A percentile compares a stretch with the other conserved stretches of the same genome.
phyloP scores from a whole-genome alignment of 2,329 filamentous ascomycete genomes.

The Ceratocystiopsis sp. region DNA sequence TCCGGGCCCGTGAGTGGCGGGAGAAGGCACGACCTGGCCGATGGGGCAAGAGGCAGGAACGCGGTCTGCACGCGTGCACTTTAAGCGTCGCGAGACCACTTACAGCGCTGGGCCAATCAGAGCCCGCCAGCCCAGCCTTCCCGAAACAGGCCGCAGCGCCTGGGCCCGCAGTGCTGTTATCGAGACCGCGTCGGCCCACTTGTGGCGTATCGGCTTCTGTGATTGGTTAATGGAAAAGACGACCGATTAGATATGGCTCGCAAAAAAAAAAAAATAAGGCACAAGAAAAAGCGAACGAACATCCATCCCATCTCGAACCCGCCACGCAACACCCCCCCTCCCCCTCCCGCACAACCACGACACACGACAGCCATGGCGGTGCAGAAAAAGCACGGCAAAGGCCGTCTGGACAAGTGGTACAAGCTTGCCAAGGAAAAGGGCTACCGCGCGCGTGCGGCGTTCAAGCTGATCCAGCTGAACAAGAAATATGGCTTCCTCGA shows the following conservation, averaged over 20 bases:
- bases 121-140: not conserved
- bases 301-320: too few species aligned
- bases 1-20: slow-evolving; percentile 7
- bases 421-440: slow-evolving; percentile 97
- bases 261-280: slow-evolving; percentile 3
- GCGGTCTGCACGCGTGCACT: slow-evolving; percentile 7
- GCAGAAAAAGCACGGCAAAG: slow-evolving; percentile 97
- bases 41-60: slow-evolving; percentile 6
- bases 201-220: slow-evolving; percentile 1
- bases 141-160: not conserved
- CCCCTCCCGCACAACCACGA: not conserved
- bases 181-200: slow-evolving; percentile 1
- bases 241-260: not conserved
- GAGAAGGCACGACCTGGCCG: slow-evolving; percentile 7
- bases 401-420: slow-evolving; percentile 97
- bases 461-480: slow-evolving; percentile 96
- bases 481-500: slow-evolving; percentile 98
- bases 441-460: slow-evolving; percentile 85
- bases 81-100: slow-evolving; percentile 5
- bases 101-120: slow-evolving; percentile 6
- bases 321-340: not conserved
- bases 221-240: slow-evolving; percentile 1
- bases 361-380: slow-evolving; percentile 56
- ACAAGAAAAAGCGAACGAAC: not conserved
- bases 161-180: not conserved